phyloP scores from a whole-genome alignment of 257 asterid species.

The Craterostigma plantagineum region DNA sequence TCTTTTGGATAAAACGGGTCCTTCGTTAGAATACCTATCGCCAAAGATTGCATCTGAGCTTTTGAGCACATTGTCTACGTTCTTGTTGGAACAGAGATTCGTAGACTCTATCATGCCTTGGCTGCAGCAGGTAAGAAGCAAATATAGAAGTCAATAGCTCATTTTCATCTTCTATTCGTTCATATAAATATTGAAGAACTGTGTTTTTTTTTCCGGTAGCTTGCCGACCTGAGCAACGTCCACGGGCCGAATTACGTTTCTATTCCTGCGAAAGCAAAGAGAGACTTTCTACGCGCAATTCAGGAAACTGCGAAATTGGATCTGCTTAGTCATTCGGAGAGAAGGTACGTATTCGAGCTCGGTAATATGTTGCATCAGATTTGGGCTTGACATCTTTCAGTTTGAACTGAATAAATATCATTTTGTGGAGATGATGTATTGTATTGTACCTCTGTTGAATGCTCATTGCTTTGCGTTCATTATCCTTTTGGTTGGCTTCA shows the following conservation, averaged over 20 bases:
- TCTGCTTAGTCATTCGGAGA: conserved; percentile 36
- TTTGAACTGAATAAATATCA: not conserved
- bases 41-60: conserved; percentile 46
- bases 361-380: conserved; percentile 39
- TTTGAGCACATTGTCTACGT: conserved; percentile 40
- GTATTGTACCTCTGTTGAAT: too few relatives aligned
- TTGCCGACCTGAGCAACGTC: conserved; percentile 44
- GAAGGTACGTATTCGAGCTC: conserved; percentile 44
- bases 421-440: too few relatives aligned
- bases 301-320: conserved; percentile 46
- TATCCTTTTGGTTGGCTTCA: too few relatives aligned
- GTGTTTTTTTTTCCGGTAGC: conserved; percentile 17
- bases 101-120: conserved; percentile 66
- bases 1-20: conserved; percentile 86
- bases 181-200: not conserved
- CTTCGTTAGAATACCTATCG: conserved; percentile 56
- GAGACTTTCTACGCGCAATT: conserved; percentile 37
- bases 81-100: conserved; percentile 56
- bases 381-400: conserved; percentile 33
- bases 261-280: conserved; percentile 46
- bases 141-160: not conserved
- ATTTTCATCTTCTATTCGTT: conserved; percentile 8
- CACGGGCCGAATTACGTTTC: conserved; percentile 40
- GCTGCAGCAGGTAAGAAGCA: conserved; percentile 69
- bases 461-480: too few relatives aligned